Evolutionary conservation across 257 asterid genomes (phyloP), one percentile per base, ranked within the genome.

Genomic region (Solanum appendiculatum): DNA sequence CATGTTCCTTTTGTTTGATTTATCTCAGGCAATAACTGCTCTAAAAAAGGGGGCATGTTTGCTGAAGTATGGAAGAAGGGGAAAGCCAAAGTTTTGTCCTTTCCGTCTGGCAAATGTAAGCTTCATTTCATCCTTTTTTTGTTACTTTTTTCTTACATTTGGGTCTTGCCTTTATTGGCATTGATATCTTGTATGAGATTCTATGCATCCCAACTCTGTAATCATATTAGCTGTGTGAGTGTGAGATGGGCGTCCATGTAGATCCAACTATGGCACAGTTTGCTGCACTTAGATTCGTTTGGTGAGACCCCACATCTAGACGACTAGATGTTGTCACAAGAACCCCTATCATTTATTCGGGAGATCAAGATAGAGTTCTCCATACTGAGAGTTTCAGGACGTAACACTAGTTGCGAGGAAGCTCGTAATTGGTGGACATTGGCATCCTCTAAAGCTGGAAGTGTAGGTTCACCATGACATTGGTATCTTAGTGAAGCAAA

Each of bases 21-120:
- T 86, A 81, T 89, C 46, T 89, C 94, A 95, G 98, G 98, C 98
- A 5, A 92, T 92, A 46, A 94, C 95, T 82, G 94, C 98, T 87
- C 96, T 95, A n/a, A 95, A 95, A 93, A 94, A 95, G 90, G 98
- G 98, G 56, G 95, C 98, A 16, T 93, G 92, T 87, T 89, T 95
- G 81, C 98, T 95, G 85, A 94, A 95, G 91, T 95, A 94, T 89
- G 98, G 98, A 89, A 93, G 98, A 92, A 93, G 98, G 86, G 98
- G 98, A 86, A 95, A 94, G 91, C 98, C 98, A 86, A 95, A 94
- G 88, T 95, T 95, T 91, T 95, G 98, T 87, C 98, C 98, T 39
- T 95, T 95, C 83, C 96, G 95, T 86, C 90, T 95, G 88, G 91
- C 98, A 91, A 95, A 95, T 92, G 98, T 94, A 93, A 90, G 97